Base-by-base conservation (phyloP, 2,329 filamentous ascomycete genomes). In the Tolypocladium pustulatum region DNA sequence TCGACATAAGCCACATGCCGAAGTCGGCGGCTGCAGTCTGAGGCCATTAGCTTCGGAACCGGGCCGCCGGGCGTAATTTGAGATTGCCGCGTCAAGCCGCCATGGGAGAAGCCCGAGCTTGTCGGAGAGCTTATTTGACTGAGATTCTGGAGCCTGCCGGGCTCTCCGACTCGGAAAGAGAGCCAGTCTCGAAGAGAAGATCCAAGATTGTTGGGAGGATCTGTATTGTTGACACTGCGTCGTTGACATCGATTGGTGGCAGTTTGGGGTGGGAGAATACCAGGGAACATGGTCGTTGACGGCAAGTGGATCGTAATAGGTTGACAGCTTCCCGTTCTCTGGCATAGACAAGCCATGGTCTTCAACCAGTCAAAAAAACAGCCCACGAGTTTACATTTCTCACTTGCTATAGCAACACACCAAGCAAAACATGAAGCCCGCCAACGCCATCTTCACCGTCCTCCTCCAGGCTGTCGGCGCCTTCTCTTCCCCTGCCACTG, bases 131-230 rank as follows among this genome's bases (percentile, higher is more conserved):
- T 5, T 8, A 46, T 27, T 13, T n/a, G 4, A 25, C 9, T 17
- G 12, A 49, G 12, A 5, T 49, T 5, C 4, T 17, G n/a, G n/a
- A n/a, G n/a, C n/a, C n/a, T n/a, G 67, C 67, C 5, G 27, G 22
- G 10, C 43, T 17, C 1, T 59, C 64, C 32, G 66, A 61, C 2
- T 59, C 55, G 46, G 65, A 66, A 41, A 73, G 63, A 8, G 71
- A 73, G 43, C 64, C 66, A 3, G 65, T 71, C 59, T 70, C 69
- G 55, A 71, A 61, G 38, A 73, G 67, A 0, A 73, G 63, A 40
- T 73, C 71, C 43, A 73, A 65, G 36, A 73, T 70, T 1, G 71
- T 72, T 0, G 71, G 71, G 1, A 73, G 63, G 27, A 73, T 67
- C 12, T 69, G 68, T 32, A 70, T 61, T 17, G 71, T 71, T 27